Conservation (phyloP, 225 moss, liverwort and hornwort species). For the Anthoceros angustus region DNA sequence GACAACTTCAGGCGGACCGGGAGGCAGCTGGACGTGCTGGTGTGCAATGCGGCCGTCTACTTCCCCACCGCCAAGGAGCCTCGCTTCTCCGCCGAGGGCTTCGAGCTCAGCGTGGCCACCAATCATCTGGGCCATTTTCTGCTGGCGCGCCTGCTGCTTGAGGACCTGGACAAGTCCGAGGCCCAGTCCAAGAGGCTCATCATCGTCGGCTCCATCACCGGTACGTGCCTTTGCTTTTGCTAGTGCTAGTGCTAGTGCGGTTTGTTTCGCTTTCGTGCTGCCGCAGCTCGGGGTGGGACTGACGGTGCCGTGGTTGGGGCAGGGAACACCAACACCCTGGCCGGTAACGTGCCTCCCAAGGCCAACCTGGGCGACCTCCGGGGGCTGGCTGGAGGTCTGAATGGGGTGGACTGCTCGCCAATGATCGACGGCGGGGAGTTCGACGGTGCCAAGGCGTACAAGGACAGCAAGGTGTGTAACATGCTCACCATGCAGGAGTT, state of each 20-base stretch:
- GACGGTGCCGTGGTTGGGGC: constrained; percentile 2
- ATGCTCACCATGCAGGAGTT: constrained; percentile 99
- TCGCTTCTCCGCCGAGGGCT: constrained; percentile 78
- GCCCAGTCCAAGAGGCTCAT: constrained; percentile 38
- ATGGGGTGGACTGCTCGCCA: constrained; percentile 68
- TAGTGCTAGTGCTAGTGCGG: background rate
- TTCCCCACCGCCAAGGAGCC: constrained; percentile 94
- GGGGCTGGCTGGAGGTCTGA: constrained; percentile 82
- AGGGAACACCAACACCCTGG: constrained; percentile 94
- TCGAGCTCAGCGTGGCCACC: constrained; percentile 86
- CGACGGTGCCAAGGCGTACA: constrained; percentile 97
- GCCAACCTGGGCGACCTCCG: constrained; percentile 87
- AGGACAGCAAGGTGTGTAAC: constrained; percentile 97
- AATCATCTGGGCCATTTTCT: constrained; percentile 95
- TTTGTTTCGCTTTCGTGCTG: background rate
- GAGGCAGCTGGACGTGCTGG: constrained; percentile 71
- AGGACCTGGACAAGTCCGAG: constrained; percentile 74
- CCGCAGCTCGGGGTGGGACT: background rate
- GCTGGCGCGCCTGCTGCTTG: constrained; percentile 55
- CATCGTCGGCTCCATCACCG: constrained; percentile 95
- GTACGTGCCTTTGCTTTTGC: constrained; percentile 17
- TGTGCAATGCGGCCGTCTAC: constrained; percentile 96
- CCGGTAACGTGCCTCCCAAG: constrained; percentile 87
- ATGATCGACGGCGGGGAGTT: constrained; percentile 98
- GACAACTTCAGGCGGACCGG: constrained; percentile 72